These are phyloP conservation scores for Penicillium sp. DNA, from an alignment of 2,329 filamentous ascomycete genomes.

Conservation along the genomic window DNA sequence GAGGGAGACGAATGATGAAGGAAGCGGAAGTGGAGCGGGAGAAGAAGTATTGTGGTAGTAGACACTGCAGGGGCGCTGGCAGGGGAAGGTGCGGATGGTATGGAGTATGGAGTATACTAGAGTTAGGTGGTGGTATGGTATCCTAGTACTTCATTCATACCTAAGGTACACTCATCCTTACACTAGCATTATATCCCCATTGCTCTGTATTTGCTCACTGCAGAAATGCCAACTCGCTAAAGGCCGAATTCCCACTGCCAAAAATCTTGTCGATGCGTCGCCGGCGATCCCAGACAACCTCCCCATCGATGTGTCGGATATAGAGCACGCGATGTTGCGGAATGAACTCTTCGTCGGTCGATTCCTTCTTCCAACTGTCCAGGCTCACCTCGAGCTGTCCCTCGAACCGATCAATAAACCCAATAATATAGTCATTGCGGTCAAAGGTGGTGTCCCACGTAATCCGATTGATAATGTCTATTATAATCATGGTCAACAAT, in stretches of 20 bases:
- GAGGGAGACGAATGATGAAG: neutral
- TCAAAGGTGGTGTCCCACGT: conserved; percentile 55
- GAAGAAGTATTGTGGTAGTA: too few species aligned
- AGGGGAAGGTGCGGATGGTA: too few species aligned
- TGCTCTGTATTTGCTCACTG: too few species aligned
- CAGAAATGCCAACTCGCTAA: conserved; percentile 34
- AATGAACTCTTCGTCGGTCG: conserved; percentile 61
- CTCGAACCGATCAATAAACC: conserved; percentile 59
- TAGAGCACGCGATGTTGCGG: conserved; percentile 59
- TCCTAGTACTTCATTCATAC: too few species aligned
- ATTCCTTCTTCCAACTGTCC: conserved; percentile 57
- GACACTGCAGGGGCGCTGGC: too few species aligned
- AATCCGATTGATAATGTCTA: conserved; percentile 54
- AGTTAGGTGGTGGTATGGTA: too few species aligned
- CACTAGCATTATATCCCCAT: too few species aligned
- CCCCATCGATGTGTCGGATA: conserved; percentile 46
- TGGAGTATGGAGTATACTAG: too few species aligned
- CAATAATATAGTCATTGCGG: conserved; percentile 53
- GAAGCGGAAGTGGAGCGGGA: neutral
- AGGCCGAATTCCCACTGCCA: conserved; percentile 46
- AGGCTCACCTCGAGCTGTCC: conserved; percentile 54
- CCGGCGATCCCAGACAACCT: conserved; percentile 57
- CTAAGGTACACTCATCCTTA: too few species aligned
- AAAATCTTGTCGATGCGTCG: conserved; percentile 54
- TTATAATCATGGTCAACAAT: neutral